Conservation (phyloP, 1,139 yeast genomes). For the Zhuliangozyma parablackwelliae region DNA sequence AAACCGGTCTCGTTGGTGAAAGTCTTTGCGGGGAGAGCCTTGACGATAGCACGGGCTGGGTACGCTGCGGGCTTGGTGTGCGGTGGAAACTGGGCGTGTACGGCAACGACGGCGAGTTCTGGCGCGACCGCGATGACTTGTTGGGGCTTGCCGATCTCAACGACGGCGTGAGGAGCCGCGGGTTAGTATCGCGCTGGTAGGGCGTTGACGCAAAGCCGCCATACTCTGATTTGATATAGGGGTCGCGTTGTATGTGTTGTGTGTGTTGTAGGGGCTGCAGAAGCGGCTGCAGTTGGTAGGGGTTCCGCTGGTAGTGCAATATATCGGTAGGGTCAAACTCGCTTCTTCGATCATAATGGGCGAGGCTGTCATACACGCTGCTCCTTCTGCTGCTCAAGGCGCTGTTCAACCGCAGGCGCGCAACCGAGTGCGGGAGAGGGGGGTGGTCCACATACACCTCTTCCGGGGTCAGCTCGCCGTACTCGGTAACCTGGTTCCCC, state of each 20-base stretch:
- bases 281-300: too few relatives aligned
- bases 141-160: constrained; percentile 7
- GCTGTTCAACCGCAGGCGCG: too few relatives aligned
- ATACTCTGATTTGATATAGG: neutral
- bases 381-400: too few relatives aligned
- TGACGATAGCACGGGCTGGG: constrained; percentile 3
- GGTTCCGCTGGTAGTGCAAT: too few relatives aligned
- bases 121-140: constrained; percentile 5
- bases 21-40: constrained; percentile 1
- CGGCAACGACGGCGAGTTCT: neutral
- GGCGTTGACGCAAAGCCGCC: too few relatives aligned
- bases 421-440: too few relatives aligned
- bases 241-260: too few relatives aligned
- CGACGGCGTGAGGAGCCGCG: neutral
- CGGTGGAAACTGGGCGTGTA: neutral
- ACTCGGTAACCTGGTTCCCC: constrained; percentile 25
- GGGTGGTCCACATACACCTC: too few relatives aligned
- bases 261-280: too few relatives aligned
- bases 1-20: too few relatives aligned
- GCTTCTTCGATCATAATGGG: neutral
- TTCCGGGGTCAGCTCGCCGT: constrained; percentile 1
- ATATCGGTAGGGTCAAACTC: too few relatives aligned
- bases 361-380: neutral
- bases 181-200: too few relatives aligned
- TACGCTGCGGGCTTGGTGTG: constrained; percentile 3